Conservation (phyloP, 495 filamentous ascomycete species). For the Pyrenula aspistea region DNA sequence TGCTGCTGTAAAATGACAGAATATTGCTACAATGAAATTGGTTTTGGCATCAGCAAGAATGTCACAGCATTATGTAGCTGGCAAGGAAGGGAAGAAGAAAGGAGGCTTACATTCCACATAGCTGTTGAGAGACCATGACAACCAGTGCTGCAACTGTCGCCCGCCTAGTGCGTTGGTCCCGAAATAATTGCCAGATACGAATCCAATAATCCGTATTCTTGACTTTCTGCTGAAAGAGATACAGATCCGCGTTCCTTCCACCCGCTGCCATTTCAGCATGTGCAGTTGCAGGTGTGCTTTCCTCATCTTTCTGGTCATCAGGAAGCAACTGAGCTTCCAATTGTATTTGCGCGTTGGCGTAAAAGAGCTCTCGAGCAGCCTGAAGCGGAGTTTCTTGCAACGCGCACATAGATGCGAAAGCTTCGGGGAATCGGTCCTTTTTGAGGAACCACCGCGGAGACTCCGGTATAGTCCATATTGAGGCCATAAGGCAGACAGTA, state of each 20-base stretch:
- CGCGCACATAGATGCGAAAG: background rate
- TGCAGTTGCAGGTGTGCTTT: background rate
- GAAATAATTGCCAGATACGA: background rate
- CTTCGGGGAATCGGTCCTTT: background rate
- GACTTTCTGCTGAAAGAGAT: background rate
- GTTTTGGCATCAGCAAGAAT: background rate
- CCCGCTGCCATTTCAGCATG: background rate
- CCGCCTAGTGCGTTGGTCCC: background rate
- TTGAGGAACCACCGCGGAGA: background rate
- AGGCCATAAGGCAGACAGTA: background rate
- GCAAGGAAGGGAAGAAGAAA: too few relatives aligned
- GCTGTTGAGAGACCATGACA: slow-evolving; percentile 54
- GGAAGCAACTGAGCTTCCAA: background rate
- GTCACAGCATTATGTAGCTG: too few relatives aligned
- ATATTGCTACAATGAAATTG: background rate
- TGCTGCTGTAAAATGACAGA: background rate
- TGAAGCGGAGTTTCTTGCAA: background rate
- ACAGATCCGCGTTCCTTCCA: background rate
- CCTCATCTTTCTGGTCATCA: background rate
- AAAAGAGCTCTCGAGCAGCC: background rate
- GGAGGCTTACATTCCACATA: slow-evolving; percentile 29
- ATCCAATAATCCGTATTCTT: background rate
- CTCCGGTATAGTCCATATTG: background rate
- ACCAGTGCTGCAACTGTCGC: background rate
- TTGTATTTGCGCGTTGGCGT: background rate